Evolutionary conservation across 768 basidiomycete genomes (phyloP).

Genomic region (Agaricus blazei): DNA sequence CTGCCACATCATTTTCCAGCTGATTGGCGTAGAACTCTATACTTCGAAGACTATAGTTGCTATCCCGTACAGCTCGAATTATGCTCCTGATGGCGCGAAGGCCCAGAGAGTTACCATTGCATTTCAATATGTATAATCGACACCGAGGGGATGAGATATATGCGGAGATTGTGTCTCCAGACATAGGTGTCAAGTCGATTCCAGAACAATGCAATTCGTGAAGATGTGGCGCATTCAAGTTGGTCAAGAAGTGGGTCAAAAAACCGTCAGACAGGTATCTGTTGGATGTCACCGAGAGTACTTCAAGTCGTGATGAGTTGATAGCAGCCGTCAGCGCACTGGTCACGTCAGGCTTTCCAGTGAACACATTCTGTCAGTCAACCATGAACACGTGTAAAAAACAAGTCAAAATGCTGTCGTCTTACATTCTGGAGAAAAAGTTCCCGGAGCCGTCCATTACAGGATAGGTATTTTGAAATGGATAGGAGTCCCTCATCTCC

Average conservation of each 20-base stretch:
- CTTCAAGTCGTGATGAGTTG: slow-evolving; percentile 48
- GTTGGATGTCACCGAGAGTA: slow-evolving; percentile 48
- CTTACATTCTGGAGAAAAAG: slow-evolving; percentile 57
- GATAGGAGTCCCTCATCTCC: slow-evolving; percentile 50
- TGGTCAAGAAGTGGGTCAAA: slow-evolving; percentile 41
- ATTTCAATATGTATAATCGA: slow-evolving; percentile 41
- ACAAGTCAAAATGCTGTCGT: not conserved
- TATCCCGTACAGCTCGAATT: slow-evolving; percentile 35
- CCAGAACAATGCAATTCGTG: slow-evolving; percentile 53
- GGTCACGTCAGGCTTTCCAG: slow-evolving; percentile 30
- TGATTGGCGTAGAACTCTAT: slow-evolving; percentile 49
- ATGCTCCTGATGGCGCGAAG: slow-evolving; percentile 38
- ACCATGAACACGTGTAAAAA: not conserved
- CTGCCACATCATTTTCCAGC: slow-evolving; percentile 18
- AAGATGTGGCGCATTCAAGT: slow-evolving; percentile 42
- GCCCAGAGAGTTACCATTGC: slow-evolving; percentile 53
- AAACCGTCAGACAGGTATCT: slow-evolving; percentile 47
- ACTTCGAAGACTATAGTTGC: slow-evolving; percentile 42
- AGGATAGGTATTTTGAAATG: slow-evolving; percentile 45
- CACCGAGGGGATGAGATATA: slow-evolving; percentile 51
- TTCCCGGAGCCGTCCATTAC: slow-evolving; percentile 40
- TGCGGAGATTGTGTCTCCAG: slow-evolving; percentile 35
- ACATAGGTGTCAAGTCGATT: slow-evolving; percentile 36
- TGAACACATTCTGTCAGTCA: slow-evolving; percentile 17
- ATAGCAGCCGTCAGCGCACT: slow-evolving; percentile 40